Percentiles rank a stretch among this genome's conserved stretches.
These are phyloP conservation scores for Nymphaea thermarum DNA, from an alignment of 164 flowering plant genomes.

Conservation along the genomic window DNA sequence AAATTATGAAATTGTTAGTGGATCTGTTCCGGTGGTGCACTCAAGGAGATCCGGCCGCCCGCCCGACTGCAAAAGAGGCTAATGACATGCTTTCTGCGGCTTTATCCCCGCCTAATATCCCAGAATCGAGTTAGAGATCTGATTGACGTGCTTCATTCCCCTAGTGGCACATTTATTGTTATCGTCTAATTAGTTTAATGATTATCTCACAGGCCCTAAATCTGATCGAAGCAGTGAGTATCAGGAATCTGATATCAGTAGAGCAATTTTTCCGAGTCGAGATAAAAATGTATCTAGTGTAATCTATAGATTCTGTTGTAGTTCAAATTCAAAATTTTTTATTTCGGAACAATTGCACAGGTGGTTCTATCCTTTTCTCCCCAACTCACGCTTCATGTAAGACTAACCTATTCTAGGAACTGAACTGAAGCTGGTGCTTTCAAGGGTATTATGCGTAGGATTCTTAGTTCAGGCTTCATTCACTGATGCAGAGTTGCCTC, in stretches of 20 bases:
- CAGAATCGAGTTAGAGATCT: neutral
- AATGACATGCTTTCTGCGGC: slow-evolving; percentile 29
- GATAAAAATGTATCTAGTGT: neutral
- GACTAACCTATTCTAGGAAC: too few relatives aligned
- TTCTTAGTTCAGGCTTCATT: too few relatives aligned
- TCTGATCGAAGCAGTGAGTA: neutral
- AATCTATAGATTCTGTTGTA: too few relatives aligned
- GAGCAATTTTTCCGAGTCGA: neutral
- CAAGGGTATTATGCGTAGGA: too few relatives aligned
- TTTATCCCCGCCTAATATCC: slow-evolving; percentile 6
- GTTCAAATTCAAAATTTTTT: too few relatives aligned
- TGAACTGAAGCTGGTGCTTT: too few relatives aligned
- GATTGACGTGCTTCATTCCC: neutral
- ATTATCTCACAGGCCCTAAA: neutral
- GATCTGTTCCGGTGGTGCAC: slow-evolving; percentile 56
- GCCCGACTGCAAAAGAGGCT: slow-evolving; percentile 59
- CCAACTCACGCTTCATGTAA: too few relatives aligned
- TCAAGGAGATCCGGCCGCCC: slow-evolving; percentile 40
- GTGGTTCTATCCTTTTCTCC: too few relatives aligned
- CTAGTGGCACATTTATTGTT: too few relatives aligned
- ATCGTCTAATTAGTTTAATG: neutral
- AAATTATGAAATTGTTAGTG: slow-evolving; percentile 38
- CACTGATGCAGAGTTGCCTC: too few relatives aligned
- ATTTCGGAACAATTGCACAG: too few relatives aligned
- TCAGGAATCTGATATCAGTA: neutral